Conservation (phyloP, 768 basidiomycete genomes). For the Phaeolepiota aurea region DNA sequence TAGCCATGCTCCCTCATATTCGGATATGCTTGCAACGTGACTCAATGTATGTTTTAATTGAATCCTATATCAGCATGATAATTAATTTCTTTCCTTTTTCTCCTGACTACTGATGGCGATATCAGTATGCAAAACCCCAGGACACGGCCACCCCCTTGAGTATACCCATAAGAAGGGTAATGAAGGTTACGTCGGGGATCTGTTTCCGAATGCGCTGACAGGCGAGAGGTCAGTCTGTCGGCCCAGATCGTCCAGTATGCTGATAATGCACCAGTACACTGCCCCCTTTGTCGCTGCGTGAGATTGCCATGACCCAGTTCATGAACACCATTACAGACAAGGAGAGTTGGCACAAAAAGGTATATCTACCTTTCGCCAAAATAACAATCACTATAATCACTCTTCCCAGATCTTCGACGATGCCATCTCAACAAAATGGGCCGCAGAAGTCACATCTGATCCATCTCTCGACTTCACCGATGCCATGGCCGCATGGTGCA, state of each 20-base stretch:
- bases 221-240: neutral
- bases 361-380: conserved; percentile 6
- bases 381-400: neutral
- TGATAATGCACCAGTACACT: conserved; percentile 2
- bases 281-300: conserved; percentile 17
- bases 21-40: too few relatives aligned
- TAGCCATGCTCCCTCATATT: too few relatives aligned
- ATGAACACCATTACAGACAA: conserved; percentile 30
- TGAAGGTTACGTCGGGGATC: conserved; percentile 8
- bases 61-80: too few relatives aligned
- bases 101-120: too few relatives aligned
- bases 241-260: neutral
- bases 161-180: conserved; percentile 8
- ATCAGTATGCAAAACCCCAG: conserved; percentile 14
- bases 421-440: conserved; percentile 16
- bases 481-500: neutral
- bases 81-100: too few relatives aligned
- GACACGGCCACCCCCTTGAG: conserved; percentile 18
- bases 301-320: conserved; percentile 22
- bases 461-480: neutral
- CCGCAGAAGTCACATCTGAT: conserved; percentile 12
- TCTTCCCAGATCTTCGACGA: conserved; percentile 12
- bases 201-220: conserved; percentile 12
- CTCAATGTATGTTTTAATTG: too few relatives aligned
- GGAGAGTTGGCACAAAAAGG: conserved; percentile 22